phyloP scores from a whole-genome alignment of 2,329 filamentous ascomycete genomes.

The Aureobasidium mangrovei region DNA sequence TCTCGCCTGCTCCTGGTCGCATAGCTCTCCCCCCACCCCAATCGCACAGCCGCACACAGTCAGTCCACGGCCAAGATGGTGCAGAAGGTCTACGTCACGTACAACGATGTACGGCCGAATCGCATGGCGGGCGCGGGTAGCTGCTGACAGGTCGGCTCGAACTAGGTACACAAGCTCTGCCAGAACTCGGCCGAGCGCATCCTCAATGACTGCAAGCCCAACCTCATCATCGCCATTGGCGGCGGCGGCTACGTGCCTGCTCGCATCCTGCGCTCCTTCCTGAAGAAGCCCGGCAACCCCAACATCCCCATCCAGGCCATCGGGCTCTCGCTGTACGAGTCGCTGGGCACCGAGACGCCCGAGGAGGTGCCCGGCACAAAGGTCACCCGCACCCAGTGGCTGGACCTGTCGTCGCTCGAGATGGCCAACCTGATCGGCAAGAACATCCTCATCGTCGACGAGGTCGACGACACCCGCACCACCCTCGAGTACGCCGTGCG shows the following conservation, averaged over 20 bases:
- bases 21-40: slow-evolving; percentile 1
- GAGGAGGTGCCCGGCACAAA: slow-evolving; percentile 81
- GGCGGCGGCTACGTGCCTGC: slow-evolving; percentile 96
- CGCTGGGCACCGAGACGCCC: slow-evolving; percentile 47
- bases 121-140: neutral
- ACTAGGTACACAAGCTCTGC: slow-evolving; percentile 92
- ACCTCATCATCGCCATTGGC: slow-evolving; percentile 97
- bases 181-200: slow-evolving; percentile 74
- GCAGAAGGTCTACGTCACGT: slow-evolving; percentile 81
- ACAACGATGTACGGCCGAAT: slow-evolving; percentile 66
- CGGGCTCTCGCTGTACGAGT: slow-evolving; percentile 92
- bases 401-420: slow-evolving; percentile 77
- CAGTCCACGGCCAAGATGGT: slow-evolving; percentile 32
- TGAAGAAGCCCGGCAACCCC: slow-evolving; percentile 74
- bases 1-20: neutral
- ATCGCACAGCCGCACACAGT: neutral
- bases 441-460: slow-evolving; percentile 85
- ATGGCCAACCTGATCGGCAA: slow-evolving; percentile 87
- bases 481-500: slow-evolving; percentile 89
- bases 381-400: slow-evolving; percentile 96
- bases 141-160: neutral
- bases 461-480: slow-evolving; percentile 91
- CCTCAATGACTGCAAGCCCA: slow-evolving; percentile 76
- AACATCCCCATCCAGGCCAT: slow-evolving; percentile 99
- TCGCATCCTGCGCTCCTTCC: slow-evolving; percentile 94